Evolutionary conservation across 768 basidiomycete species (phyloP).

Genomic region (Plicaturopsis crispa): DNA sequence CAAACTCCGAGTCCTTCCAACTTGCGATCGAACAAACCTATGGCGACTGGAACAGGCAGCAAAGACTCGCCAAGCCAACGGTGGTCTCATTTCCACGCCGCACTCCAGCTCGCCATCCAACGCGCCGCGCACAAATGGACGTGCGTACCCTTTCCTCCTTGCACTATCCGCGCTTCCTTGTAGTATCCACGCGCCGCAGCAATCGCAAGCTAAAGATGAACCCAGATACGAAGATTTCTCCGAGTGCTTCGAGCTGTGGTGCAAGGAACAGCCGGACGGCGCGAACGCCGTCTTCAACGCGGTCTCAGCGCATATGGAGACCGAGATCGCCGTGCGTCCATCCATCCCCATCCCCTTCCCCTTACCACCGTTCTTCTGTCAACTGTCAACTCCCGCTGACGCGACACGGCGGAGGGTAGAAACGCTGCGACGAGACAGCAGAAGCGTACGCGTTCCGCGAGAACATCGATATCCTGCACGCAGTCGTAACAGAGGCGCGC

Average conservation of each 20-base stretch:
- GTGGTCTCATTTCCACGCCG: conserved; percentile 44
- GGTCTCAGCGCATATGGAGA: conserved; percentile 38
- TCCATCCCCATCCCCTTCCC: not conserved
- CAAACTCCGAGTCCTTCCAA: too few species aligned
- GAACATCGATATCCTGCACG: conserved; percentile 38
- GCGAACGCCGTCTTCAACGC: conserved; percentile 28
- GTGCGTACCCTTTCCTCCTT: conserved; percentile 22
- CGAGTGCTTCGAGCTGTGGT: conserved; percentile 29
- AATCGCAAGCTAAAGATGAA: too few species aligned
- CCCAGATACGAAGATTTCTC: conserved; percentile 39
- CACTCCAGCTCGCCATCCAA: conserved; percentile 45
- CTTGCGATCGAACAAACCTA: too few species aligned
- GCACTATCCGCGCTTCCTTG: not conserved
- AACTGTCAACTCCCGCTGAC: conserved; percentile 21
- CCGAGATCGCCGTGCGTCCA: conserved; percentile 29
- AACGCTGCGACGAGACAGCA: conserved; percentile 34
- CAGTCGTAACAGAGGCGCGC: conserved; percentile 38
- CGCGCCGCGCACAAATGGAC: conserved; percentile 47
- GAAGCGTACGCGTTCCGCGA: conserved; percentile 32
- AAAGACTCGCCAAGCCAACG: conserved; percentile 29
- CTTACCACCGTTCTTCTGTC: not conserved
- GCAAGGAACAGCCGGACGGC: conserved; percentile 28
- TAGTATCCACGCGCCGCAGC: not conserved
- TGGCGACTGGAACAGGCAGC: conserved; percentile 16
- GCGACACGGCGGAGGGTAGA: conserved; percentile 24